Evolutionary conservation across 116 monocot species (phyloP).

Genomic region (Iris pallida): DNA sequence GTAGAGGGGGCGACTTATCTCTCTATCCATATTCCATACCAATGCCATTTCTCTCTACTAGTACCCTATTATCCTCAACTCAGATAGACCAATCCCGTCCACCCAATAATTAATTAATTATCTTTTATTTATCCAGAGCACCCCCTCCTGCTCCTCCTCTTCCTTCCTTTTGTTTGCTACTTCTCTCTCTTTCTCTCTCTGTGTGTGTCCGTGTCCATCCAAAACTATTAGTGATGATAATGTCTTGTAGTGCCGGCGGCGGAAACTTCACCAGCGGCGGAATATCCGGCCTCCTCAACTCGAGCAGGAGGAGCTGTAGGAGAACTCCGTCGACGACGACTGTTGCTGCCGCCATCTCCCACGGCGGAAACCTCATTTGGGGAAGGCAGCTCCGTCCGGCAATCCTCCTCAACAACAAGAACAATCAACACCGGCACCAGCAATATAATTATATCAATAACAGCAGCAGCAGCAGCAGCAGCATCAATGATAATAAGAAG

Average conservation of each 20-base stretch:
- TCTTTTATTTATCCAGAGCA: not conserved
- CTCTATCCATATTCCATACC: too few relatives aligned
- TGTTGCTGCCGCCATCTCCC: slow-evolving; percentile 15
- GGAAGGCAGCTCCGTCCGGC: slow-evolving; percentile 55
- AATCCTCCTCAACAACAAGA: slow-evolving; percentile 18
- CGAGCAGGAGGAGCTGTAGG: slow-evolving; percentile 5
- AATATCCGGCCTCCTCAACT: slow-evolving; percentile 53
- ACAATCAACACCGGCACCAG: too few relatives aligned
- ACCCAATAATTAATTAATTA: too few relatives aligned
- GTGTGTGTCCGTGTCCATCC: not conserved
- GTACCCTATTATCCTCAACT: too few relatives aligned
- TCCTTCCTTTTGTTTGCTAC: too few relatives aligned
- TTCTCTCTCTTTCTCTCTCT: not conserved
- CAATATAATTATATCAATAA: too few relatives aligned
- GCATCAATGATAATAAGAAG: too few relatives aligned
- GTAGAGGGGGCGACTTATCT: too few relatives aligned
- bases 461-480: too few relatives aligned
- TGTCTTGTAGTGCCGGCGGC: not conserved
- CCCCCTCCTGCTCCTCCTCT: not conserved
- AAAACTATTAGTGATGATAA: not conserved
- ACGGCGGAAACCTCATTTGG: slow-evolving; percentile 43
- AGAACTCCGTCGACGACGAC: not conserved
- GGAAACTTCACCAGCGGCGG: slow-evolving; percentile 24
- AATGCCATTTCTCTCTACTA: too few relatives aligned
- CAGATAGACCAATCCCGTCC: too few relatives aligned